These are phyloP conservation scores for Rhodofomes roseus DNA, from an alignment of 1,284 basidiomycete genomes.

Conservation along the genomic window DNA sequence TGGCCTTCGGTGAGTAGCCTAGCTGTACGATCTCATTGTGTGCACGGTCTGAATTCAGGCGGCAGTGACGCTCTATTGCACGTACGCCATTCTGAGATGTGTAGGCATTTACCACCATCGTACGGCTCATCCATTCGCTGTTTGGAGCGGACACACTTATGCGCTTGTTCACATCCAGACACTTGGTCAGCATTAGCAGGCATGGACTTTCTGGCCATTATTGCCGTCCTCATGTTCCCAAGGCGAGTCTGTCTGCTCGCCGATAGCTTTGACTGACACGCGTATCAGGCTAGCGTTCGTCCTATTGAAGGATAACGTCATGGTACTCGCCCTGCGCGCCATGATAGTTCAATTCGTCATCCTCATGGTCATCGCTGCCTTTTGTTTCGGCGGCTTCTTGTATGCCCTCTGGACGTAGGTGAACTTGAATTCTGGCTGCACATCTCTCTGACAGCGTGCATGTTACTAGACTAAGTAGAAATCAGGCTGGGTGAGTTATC, in stretches of 20 bases:
- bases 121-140: conserved; percentile 22
- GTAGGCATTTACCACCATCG: conserved; percentile 68
- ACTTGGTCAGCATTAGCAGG: conserved; percentile 61
- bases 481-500: conserved; percentile 45
- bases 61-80: conserved; percentile 71
- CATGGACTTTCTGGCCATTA: conserved; percentile 70
- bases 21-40: not conserved
- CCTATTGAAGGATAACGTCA: conserved; percentile 82
- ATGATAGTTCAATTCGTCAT: conserved; percentile 78
- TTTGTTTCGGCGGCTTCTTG: conserved; percentile 87
- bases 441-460: not conserved
- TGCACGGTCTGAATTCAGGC: not conserved
- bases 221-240: conserved; percentile 86
- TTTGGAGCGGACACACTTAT: not conserved
- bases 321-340: conserved; percentile 74
- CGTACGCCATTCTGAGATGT: conserved; percentile 69
- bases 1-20: conserved; percentile 66
- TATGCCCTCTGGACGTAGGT: conserved; percentile 89
- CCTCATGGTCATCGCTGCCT: conserved; percentile 85
- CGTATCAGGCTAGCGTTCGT: conserved; percentile 74
- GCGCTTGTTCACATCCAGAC: conserved; percentile 32
- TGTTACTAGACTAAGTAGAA: conserved; percentile 50
- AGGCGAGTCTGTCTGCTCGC: conserved; percentile 39
- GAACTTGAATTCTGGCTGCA: not conserved
- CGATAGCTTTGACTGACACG: not conserved